Evolutionary conservation across 2,329 filamentous ascomycete genomes (phyloP).

Genomic region (Colletotrichum nymphaeae): DNA sequence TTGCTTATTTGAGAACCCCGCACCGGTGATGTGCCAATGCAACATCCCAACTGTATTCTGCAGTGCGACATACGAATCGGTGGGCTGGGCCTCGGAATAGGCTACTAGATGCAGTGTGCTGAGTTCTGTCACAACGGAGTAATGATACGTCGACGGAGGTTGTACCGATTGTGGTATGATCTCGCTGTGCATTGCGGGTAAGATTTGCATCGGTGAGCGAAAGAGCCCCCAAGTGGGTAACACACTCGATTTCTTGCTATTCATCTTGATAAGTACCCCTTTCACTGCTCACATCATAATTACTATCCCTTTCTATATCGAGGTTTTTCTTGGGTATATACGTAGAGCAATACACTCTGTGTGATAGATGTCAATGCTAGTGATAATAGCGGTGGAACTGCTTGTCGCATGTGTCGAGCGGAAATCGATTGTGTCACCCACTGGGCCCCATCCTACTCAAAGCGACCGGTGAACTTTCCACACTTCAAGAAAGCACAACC

Average conservation of each 20-base stretch:
- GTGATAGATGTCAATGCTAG: no score
- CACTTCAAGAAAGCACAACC: background rate
- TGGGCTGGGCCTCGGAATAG: background rate
- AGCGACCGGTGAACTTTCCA: background rate
- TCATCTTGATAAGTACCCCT: no score
- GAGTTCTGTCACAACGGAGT: background rate
- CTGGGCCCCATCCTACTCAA: background rate
- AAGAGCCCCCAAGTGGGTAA: background rate
- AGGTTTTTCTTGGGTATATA: no score
- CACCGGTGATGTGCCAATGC: background rate
- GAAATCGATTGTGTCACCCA: no score
- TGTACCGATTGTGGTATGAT: background rate
- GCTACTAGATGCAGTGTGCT: background rate
- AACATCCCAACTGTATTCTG: background rate
- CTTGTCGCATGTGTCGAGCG: no score
- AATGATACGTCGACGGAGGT: background rate
- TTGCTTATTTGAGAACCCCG: background rate
- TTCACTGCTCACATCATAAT: no score
- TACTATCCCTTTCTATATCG: no score
- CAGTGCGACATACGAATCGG: background rate
- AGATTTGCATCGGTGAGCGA: background rate
- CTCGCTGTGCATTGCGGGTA: background rate
- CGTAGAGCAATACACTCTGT: no score
- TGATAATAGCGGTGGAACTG: no score
- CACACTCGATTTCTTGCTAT: no score